These are phyloP conservation scores for Penicillium sp. DNA, from an alignment of 2,329 filamentous ascomycete genomes.

Conservation along the genomic window DNA sequence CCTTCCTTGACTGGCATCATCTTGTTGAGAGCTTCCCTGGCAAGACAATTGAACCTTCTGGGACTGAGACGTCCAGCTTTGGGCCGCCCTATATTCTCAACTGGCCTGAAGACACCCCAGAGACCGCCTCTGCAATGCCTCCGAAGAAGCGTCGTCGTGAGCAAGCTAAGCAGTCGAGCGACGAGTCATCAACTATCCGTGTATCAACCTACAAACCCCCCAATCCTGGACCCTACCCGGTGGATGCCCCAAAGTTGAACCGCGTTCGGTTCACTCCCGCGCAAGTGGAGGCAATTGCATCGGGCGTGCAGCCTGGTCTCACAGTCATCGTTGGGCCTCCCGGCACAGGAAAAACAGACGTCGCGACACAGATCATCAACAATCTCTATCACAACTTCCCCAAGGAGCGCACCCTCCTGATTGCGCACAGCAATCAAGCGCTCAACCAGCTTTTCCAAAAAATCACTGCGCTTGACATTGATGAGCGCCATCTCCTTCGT, in stretches of 20 bases:
- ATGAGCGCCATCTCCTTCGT: constrained; percentile 85
- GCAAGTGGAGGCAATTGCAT: constrained; percentile 87
- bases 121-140: constrained; percentile 51
- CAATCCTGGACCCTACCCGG: constrained; percentile 83
- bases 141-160: constrained; percentile 86
- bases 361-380: constrained; percentile 96
- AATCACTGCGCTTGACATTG: constrained; percentile 92
- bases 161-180: constrained; percentile 59
- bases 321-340: constrained; percentile 93
- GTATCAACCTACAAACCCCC: constrained; percentile 86
- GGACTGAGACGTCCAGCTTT: constrained; percentile 66
- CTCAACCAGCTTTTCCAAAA: constrained; percentile 97
- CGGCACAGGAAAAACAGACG: constrained; percentile 97
- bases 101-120: constrained; percentile 49
- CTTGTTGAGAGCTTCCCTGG: constrained; percentile 84
- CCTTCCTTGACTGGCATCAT: constrained; percentile 93
- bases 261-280: constrained; percentile 80
- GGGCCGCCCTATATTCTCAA: constrained; percentile 83
- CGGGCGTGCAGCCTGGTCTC: constrained; percentile 87
- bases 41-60: constrained; percentile 73
- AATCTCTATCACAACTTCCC: constrained; percentile 99
- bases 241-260: constrained; percentile 77
- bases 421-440: constrained; percentile 97
- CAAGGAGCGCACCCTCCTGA: constrained; percentile 78
- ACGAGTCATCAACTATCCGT: constrained; percentile 61